Evolutionary conservation across 176 grass and related monocot genomes (phyloP), one percentile per base, ranked within the genome.

Genomic region (Rhynchospora pubera): DNA sequence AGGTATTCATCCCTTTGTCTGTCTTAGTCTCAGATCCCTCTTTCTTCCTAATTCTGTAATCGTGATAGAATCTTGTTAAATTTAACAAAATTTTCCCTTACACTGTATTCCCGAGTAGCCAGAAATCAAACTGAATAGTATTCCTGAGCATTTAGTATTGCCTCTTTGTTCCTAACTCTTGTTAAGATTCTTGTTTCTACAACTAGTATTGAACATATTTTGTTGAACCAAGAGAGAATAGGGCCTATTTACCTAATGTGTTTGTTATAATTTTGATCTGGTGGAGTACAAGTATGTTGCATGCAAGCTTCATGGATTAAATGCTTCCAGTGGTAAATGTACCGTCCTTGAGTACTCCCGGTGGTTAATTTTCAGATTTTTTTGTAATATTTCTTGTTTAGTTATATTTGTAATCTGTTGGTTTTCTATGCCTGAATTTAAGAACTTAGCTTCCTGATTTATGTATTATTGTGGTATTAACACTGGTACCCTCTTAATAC

Each of bases 221-320:
- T 69, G 65, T 68, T 68, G 65, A 68, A 68, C 4, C 15, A 44
- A 43, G 42, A 18, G 34, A 3, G 44, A 44, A 2, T 14, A n/a
- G 7, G 65, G 34, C 6, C 34, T 43, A 23, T 24, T 21, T 59
- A 59, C 6, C n/a, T 21, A 59, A 59, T 75, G 22, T 52, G 45
- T 75, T 66, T 28, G n/a, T n/a, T n/a, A n/a, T n/a, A n/a, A n/a
- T n/a, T n/a, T n/a, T n/a, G n/a, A n/a, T n/a, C n/a, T n/a, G 84
- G 79, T 99, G 89, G 96, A 99, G 71, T 90, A 93, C 81, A 95
- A 93, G 74, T 95, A 95, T 48, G 93, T 99, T 62, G 96, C 96
- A 4, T 99, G 96, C 83, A 99, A 99, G 71, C 93, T 99, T 90
- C 96, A 99, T 90, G 91, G 96, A 80, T 85, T 99, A 84, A 99